A percentile compares a stretch with the other conserved stretches of the same genome.
phyloP scores from a whole-genome alignment of 148 eudicot species.

The Fagopyrum homotropicum region DNA sequence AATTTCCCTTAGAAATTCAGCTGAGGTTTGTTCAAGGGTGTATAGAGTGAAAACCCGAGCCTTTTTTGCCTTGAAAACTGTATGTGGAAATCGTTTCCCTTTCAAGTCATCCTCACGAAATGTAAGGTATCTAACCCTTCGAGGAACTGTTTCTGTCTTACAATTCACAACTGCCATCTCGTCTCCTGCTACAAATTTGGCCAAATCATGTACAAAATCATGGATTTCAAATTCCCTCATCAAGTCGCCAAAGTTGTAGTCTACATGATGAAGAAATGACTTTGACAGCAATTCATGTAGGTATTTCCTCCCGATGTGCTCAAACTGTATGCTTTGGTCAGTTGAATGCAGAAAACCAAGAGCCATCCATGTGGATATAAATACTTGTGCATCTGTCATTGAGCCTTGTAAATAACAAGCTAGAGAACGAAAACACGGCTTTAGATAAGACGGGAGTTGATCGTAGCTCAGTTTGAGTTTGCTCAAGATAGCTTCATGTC shows the following conservation, averaged over 20 bases:
- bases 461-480: constrained; percentile 11
- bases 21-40: not conserved
- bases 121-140: constrained; percentile 3
- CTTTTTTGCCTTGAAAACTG: not conserved
- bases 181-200: not conserved
- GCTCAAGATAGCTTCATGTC: not conserved
- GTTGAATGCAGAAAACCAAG: constrained; percentile 8
- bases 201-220: constrained; percentile 16
- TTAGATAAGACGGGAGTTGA: constrained; percentile 10
- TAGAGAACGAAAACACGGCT: constrained; percentile 16
- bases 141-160: not conserved
- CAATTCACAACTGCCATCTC: constrained; percentile 11
- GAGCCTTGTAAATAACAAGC: constrained; percentile 9
- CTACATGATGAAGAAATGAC: constrained; percentile 10
- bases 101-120: constrained; percentile 1
- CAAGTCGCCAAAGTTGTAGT: constrained; percentile 7
- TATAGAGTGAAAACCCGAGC: constrained; percentile 1
- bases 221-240: constrained; percentile 19
- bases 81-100: not conserved
- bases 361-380: constrained; percentile 14
- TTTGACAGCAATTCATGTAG: constrained; percentile 1
- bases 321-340: not conserved
- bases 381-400: constrained; percentile 4
- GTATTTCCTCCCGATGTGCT: constrained; percentile 6
- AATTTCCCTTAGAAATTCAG: constrained; percentile 5